Evolutionary conservation across 257 asterid species (phyloP), one percentile per base, ranked within the genome.

Genomic region (Handroanthus guayacan): DNA sequence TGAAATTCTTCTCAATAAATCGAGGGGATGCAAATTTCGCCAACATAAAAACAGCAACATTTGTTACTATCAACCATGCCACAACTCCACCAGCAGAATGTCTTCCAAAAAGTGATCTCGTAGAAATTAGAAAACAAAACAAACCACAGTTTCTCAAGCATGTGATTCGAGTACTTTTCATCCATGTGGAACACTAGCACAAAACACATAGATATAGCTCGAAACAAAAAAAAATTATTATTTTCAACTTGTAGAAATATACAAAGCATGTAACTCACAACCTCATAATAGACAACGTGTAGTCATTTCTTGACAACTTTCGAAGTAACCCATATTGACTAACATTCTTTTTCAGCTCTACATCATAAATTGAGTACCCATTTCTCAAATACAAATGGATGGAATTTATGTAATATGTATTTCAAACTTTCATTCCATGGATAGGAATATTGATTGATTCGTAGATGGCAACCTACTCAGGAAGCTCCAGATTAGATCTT

Each of bases 1-100:
- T 89, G 80, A 95, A 95, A 83, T 95, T 88, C 80, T 87, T 85
- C 83, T 63, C 58, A 98, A 95, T 95, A 71, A 95, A 95, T 34
- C 62, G 72, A 5, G 58, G 77, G 72, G 78, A 82, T 13, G 93
- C 92, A 79, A 87, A 71, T 52, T 76, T 87, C 97, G 98, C 92
- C 58, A 95, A 72, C 67, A 88, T 10, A 75, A 84, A 92, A 72
- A 95, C 96, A 63, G 93, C 97, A 31, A 78, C 89, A 75, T 95
- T 92, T 55, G 96, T 69, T 65, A 84, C 36, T 70, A 95, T 75
- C 86, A 95, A 63, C 70, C 96, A 90, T 79, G 82, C 14, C 71
- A 95, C 97, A 36, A 91, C 92, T 72, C 92, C 89, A 77, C 91
- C 92, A 57, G 86, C 13, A 63, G 97, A 82, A 73, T 89, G 83